Percentiles rank a stretch among this genome's conserved stretches.
Evolutionary conservation across 176 grass and related monocot species (phyloP).

Genomic region (Areca catechu): DNA sequence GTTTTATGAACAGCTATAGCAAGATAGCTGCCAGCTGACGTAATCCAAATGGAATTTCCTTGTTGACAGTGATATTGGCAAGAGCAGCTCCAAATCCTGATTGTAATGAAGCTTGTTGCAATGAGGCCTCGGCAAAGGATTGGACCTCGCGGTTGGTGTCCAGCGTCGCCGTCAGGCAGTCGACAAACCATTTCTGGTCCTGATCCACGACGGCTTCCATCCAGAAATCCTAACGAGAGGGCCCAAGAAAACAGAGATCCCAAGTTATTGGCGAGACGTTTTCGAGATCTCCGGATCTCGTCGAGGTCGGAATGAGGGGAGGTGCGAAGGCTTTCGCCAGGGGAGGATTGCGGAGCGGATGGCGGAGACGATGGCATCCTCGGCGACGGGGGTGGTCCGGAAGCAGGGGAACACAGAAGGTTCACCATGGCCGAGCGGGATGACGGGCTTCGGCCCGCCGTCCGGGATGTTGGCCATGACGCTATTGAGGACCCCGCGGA

Average conservation of each 20-base stretch:
- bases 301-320: not conserved
- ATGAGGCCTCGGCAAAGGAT: conserved; percentile 81
- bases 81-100: conserved; percentile 94
- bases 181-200: conserved; percentile 83
- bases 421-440: too few relatives aligned
- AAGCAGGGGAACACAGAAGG: too few relatives aligned
- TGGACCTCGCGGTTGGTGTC: conserved; percentile 71
- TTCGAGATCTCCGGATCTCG: not conserved
- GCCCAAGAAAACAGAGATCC: too few relatives aligned
- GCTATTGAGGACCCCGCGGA: too few relatives aligned
- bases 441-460: too few relatives aligned
- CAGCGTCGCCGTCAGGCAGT: conserved; percentile 72
- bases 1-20: conserved; percentile 91
- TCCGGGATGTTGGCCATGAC: too few relatives aligned
- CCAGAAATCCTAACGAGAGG: too few relatives aligned
- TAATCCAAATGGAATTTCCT: conserved; percentile 72
- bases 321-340: not conserved
- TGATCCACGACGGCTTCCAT: conserved; percentile 47
- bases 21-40: conserved; percentile 89
- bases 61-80: conserved; percentile 68
- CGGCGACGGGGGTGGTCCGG: too few relatives aligned
- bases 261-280: not conserved
- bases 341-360: too few relatives aligned
- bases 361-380: too few relatives aligned
- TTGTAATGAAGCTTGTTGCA: conserved; percentile 65